A percentile compares a stretch with the other conserved stretches of the same genome.
These are phyloP conservation scores for Colletotrichum plurivorum DNA, from an alignment of 2,329 filamentous ascomycete genomes.

Conservation along the genomic window DNA sequence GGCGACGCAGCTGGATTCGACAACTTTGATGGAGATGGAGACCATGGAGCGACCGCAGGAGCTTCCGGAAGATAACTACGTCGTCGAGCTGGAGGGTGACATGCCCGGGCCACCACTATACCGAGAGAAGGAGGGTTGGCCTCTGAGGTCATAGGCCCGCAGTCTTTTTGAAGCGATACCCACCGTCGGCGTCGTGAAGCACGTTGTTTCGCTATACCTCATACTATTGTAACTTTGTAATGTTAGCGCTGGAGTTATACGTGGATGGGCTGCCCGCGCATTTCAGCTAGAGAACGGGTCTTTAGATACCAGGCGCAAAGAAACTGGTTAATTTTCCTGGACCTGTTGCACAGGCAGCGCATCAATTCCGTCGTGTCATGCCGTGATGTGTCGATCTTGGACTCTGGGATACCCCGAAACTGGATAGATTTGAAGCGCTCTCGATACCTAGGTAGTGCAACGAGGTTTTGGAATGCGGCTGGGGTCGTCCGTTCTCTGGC, in stretches of 20 bases:
- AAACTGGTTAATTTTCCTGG: neutral
- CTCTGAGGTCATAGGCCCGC: constrained; percentile 8
- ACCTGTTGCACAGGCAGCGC: no score
- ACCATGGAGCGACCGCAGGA: constrained; percentile 35
- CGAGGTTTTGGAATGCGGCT: no score
- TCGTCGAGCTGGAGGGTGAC: constrained; percentile 35
- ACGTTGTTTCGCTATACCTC: neutral
- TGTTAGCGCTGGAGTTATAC: constrained; percentile 32
- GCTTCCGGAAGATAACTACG: constrained; percentile 26
- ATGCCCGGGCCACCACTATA: constrained; percentile 38
- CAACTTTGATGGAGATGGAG: constrained; percentile 34
- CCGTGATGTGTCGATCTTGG: no score
- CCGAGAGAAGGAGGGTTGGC: constrained; percentile 36
- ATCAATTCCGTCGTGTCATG: no score
- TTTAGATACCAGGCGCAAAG: constrained; percentile 6
- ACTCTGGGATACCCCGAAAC: no score
- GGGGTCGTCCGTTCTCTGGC: no score
- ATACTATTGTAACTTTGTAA: constrained; percentile 4
- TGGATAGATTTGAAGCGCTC: no score
- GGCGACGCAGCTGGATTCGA: constrained; percentile 33
- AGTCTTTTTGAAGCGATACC: neutral
- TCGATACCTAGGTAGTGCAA: no score
- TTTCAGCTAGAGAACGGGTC: neutral
- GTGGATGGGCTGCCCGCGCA: neutral
- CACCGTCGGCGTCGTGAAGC: neutral